phyloP scores from a whole-genome alignment of 805 yeast species.

The Schwanniomyces polymorphus region DNA sequence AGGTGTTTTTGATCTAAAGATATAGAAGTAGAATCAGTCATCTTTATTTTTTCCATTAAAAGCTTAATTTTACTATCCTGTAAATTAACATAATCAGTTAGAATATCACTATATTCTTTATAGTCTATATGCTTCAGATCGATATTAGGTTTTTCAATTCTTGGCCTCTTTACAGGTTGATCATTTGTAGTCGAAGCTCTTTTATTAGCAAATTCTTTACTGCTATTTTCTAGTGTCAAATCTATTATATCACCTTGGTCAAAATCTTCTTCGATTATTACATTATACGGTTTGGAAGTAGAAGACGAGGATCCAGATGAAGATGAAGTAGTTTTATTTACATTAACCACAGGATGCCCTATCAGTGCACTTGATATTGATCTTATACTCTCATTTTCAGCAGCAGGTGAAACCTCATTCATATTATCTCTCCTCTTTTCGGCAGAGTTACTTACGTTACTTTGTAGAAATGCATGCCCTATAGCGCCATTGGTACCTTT shows the following conservation, averaged over 20 bases:
- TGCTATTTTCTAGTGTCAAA: slow-evolving; percentile 1
- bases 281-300: neutral
- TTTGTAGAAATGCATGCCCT: neutral
- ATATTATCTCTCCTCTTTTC: neutral
- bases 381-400: neutral
- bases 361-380: neutral
- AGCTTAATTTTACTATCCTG: slow-evolving; percentile 28
- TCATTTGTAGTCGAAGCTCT: neutral
- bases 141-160: neutral
- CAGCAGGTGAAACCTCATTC: neutral
- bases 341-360: neutral
- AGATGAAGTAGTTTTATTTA: neutral
- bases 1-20: slow-evolving; percentile 35
- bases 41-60: slow-evolving; percentile 27
- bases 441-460: neutral
- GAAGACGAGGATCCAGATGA: neutral
- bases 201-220: neutral
- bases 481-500: neutral
- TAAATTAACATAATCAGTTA: slow-evolving; percentile 21
- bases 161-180: neutral
- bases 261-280: neutral
- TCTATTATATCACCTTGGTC: slow-evolving; percentile 3
- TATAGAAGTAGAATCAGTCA: slow-evolving; percentile 36
- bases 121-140: neutral
- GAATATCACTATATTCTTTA: slow-evolving; percentile 2